Evolutionary conservation across 768 basidiomycete species (phyloP), one percentile per base, ranked within the genome.

Genomic region (Pluteus cervinus): DNA sequence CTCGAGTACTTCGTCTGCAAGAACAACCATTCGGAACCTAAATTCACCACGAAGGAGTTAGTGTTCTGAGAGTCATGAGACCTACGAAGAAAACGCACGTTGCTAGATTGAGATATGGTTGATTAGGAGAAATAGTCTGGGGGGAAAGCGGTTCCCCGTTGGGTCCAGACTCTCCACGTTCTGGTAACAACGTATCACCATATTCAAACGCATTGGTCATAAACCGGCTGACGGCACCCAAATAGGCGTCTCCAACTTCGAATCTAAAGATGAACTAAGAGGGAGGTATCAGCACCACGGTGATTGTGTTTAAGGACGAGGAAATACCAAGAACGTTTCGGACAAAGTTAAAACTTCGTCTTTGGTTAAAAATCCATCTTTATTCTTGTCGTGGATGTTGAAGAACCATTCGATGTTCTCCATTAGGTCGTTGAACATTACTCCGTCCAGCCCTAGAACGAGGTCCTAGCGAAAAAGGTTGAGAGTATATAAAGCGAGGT

Each of bases 321-420:
- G 5, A 56, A 80, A 52, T 32, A 93, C 93, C 58, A 99, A 65
- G 37, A 99, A 72, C 4, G 92, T 87, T 59, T 99, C 96, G 0
- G 93, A 96, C 20, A 98, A 63, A 10, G 92, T 94, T 48, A 99
- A 60, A 14, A 98, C 88, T 55, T 99, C 96, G 52, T 98, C 94
- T 60, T 94, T 97, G 2, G 92, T 93, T 44, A 99, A 62, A 57
- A 69, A 91, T 1, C 94, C 93, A 54, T 99, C 96, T 49, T 90
- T 90, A 58, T 99, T 86, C 61, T 93, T 93, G 62, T 93, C 91
- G 44, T 94, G 89, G 33, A 98, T 58, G 49, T 84, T 86, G 63
- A 98, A 97, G 64, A 98, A 94, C 94, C 94, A 99, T 57, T 96
- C 89, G 50, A 98, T 94, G 48, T 89, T 94, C 40, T 92, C 88